phyloP scores from a whole-genome alignment of 2,329 filamentous ascomycete species.

The Phialophora verrucosa region DNA sequence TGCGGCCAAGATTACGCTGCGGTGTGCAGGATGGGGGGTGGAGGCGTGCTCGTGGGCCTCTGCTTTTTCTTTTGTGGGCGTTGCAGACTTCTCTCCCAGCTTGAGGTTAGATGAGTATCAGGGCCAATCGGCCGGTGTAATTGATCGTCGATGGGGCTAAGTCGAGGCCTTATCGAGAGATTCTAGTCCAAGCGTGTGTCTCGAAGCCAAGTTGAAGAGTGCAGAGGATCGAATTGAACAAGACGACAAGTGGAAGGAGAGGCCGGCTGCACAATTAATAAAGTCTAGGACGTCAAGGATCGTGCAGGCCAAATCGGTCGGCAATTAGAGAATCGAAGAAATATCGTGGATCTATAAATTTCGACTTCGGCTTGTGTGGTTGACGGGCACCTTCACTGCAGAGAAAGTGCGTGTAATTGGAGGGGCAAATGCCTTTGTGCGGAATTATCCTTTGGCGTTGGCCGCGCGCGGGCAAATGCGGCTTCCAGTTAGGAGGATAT shows the following conservation, averaged over 20 bases:
- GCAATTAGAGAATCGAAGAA: conserved; percentile 20
- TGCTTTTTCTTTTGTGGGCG: conserved; percentile 7
- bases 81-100: conserved; percentile 11
- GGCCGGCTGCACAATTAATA: not conserved
- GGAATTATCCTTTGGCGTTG: not conserved
- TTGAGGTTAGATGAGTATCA: not conserved
- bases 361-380: not conserved
- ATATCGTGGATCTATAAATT: conserved; percentile 12
- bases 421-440: not conserved
- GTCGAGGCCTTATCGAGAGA: conserved; percentile 7
- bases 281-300: conserved; percentile 12
- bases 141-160: conserved; percentile 11
- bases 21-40: conserved; percentile 1
- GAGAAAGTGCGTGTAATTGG: not conserved
- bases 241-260: not conserved
- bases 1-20: conserved; percentile 30
- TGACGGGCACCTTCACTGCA: not conserved
- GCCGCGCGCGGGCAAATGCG: not conserved
- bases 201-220: not conserved
- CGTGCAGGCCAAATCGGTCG: conserved; percentile 5
- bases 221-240: not conserved
- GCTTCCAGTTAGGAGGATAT: not conserved
- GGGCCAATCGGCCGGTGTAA: conserved; percentile 8
- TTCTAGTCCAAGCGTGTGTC: not conserved
- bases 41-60: conserved; percentile 6